Evolutionary conservation across 306 rosid genomes (phyloP).

Genomic region (Astragalus glycyphyllos): DNA sequence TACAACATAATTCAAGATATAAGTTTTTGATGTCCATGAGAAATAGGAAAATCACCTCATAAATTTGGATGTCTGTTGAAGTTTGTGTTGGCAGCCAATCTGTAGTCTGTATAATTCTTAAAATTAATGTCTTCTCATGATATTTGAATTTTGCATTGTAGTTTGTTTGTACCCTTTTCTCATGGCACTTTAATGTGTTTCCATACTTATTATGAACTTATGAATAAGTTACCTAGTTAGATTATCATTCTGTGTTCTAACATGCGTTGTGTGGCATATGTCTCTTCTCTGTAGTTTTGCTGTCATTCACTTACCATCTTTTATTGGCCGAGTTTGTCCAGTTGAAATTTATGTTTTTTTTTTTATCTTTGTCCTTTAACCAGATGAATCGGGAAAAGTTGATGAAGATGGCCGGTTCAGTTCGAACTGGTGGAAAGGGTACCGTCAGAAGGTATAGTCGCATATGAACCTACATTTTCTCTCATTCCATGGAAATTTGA

Average conservation of each 20-base stretch:
- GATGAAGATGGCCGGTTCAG: slow-evolving; percentile 96
- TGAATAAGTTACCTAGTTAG: neutral
- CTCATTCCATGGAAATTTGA: neutral
- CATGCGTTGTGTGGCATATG: neutral
- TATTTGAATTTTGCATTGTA: neutral
- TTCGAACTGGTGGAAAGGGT: slow-evolving; percentile 97
- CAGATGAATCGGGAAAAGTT: slow-evolving; percentile 88
- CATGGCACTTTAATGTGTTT: neutral
- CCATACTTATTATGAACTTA: neutral
- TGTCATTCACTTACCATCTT: neutral
- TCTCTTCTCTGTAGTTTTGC: neutral
- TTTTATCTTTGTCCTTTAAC: neutral
- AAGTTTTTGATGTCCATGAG: neutral
- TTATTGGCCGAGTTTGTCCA: neutral
- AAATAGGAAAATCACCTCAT: neutral
- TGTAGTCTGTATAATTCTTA: no score
- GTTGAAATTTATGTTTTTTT: slow-evolving; percentile 32
- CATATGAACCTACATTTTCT: neutral
- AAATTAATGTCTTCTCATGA: neutral
- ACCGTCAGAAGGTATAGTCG: slow-evolving; percentile 78
- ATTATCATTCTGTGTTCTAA: neutral
- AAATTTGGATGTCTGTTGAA: neutral
- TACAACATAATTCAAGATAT: neutral
- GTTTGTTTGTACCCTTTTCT: neutral
- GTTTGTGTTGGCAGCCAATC: neutral